Evolutionary conservation across 2,329 filamentous ascomycete species (phyloP).

Genomic region (Leptodontidium sp.): DNA sequence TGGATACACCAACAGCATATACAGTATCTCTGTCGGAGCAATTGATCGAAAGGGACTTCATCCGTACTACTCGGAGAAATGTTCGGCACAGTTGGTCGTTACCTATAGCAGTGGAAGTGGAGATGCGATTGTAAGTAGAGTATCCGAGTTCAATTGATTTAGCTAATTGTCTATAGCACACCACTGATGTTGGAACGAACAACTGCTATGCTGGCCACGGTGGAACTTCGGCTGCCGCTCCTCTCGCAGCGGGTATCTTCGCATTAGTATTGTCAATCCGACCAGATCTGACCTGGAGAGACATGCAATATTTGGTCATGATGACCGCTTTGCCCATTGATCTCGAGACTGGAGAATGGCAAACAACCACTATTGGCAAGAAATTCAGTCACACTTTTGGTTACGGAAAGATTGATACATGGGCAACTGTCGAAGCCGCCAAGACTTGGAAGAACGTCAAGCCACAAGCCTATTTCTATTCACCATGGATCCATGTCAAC

Average conservation of each 20-base stretch:
- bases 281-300: slow-evolving; percentile 90
- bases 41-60: slow-evolving; percentile 88
- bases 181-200: slow-evolving; percentile 89
- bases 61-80: slow-evolving; percentile 95
- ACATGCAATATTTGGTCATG: slow-evolving; percentile 90
- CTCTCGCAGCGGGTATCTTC: slow-evolving; percentile 90
- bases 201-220: slow-evolving; percentile 84
- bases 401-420: slow-evolving; percentile 94
- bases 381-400: slow-evolving; percentile 95
- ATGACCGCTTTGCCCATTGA: slow-evolving; percentile 85
- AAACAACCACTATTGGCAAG: slow-evolving; percentile 80
- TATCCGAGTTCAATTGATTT: background rate
- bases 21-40: slow-evolving; percentile 95
- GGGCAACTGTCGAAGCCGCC: slow-evolving; percentile 82
- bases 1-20: slow-evolving; percentile 99
- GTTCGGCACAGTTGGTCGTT: slow-evolving; percentile 93
- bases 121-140: slow-evolving; percentile 75
- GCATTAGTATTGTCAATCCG: slow-evolving; percentile 86
- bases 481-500: slow-evolving; percentile 92
- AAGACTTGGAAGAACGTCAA: slow-evolving; percentile 90
- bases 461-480: slow-evolving; percentile 93
- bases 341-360: slow-evolving; percentile 78
- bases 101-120: slow-evolving; percentile 93
- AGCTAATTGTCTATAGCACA: slow-evolving; percentile 65
- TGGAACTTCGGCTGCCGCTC: slow-evolving; percentile 94